Evolutionary conservation across 2,329 filamentous ascomycete genomes (phyloP).

Genomic region (Penicillium sumatraense): DNA sequence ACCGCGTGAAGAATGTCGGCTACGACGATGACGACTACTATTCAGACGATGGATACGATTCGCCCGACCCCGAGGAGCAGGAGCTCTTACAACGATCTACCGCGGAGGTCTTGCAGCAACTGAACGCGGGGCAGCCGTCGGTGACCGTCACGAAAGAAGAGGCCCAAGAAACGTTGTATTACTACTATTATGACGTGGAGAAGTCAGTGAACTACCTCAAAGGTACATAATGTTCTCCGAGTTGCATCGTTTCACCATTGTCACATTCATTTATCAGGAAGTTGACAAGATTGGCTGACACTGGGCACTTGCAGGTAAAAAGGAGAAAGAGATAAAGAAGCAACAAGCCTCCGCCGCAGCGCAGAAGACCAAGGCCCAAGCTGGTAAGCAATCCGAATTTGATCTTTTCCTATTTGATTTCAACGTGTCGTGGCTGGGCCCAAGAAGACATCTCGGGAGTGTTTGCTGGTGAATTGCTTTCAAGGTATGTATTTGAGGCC

Average conservation of each 20-base stretch:
- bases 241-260: not conserved
- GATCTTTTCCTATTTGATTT: slow-evolving; percentile 1
- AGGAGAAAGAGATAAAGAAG: slow-evolving; percentile 42
- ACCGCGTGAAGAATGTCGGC: slow-evolving; percentile 50
- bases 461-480: slow-evolving; percentile 3
- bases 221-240: slow-evolving; percentile 51
- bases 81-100: slow-evolving; percentile 69
- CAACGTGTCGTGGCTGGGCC: slow-evolving; percentile 37
- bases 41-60: slow-evolving; percentile 46
- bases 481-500: slow-evolving; percentile 16
- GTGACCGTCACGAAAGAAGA: slow-evolving; percentile 69
- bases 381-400: slow-evolving; percentile 29
- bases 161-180: slow-evolving; percentile 89
- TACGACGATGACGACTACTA: slow-evolving; percentile 48
- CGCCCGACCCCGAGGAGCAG: slow-evolving; percentile 49
- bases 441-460: not conserved
- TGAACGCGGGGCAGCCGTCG: slow-evolving; percentile 65
- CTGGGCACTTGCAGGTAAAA: slow-evolving; percentile 36
- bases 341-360: slow-evolving; percentile 29
- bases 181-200: slow-evolving; percentile 92
- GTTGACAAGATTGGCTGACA: too few species aligned
- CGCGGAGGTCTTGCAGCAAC: slow-evolving; percentile 65
- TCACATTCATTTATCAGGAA: too few species aligned
- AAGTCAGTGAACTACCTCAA: slow-evolving; percentile 82
- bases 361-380: slow-evolving; percentile 33